Base-by-base conservation (phyloP, 257 asterid species). In the Plectranthus barbatus region DNA sequence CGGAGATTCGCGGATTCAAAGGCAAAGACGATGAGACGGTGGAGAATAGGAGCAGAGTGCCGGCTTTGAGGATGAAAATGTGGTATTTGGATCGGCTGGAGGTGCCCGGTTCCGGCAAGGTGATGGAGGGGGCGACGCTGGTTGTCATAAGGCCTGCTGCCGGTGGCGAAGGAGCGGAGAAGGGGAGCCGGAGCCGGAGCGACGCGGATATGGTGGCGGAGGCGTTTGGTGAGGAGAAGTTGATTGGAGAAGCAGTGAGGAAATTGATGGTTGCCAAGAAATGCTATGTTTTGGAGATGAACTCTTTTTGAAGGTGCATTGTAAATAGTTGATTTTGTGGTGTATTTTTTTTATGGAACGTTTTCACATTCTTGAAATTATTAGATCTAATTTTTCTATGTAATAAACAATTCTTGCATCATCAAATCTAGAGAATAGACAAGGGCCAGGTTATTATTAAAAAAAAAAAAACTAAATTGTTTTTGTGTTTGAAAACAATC, bases 21-120 rank as follows among this genome's bases (percentile, higher is more conserved):
- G 72, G 44, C 17, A 45, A 61, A 9, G 56, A 20, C 11, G 76
- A 49, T 9, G 70, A 68, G 1, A 15, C n/a, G 42, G 34, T 50
- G 51, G 73, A 73, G 56, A 45, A 53, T 7, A 67, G 94, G 72
- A 67, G 69, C 34, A 76, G 77, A 45, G 72, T 85, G 57, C 96
- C 94, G 34, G 84, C 86, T 2, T 37, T 82, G 78, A 77, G 73
- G 82, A 83, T 86, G 85, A 88, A 88, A 56, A 82, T 86, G 90
- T 84, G 96, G 95, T 79, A 72, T 42, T 62, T 75, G 77, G 87
- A 81, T 60, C 81, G 73, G 64, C 10, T 86, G 72, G 87, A 86
- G 81, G 10, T 78, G 65, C 69, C 69, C n/a, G 77, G 47, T 4
- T 72, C 73, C 5, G 77, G 80, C 20, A 74, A 72, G 76, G 85